A percentile compares a stretch with the other conserved stretches of the same genome.
Evolutionary conservation across 805 yeast species (phyloP).

Genomic region (Cephaloascus fragrans): DNA sequence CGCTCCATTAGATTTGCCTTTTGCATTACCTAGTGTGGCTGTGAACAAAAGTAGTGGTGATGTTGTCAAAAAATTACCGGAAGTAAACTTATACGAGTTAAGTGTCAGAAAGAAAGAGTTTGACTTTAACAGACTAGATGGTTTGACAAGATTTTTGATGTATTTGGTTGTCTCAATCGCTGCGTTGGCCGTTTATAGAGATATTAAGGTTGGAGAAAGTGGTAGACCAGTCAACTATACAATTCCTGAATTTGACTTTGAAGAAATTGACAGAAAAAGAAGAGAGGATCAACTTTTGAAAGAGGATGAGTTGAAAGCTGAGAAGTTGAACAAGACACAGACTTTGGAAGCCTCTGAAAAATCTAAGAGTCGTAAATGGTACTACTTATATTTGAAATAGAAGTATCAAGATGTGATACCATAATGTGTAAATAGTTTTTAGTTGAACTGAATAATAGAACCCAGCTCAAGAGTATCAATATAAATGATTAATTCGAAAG

Average conservation of each 20-base stretch:
- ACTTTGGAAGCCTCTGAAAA: background rate
- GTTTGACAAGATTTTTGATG: slow-evolving; percentile 43
- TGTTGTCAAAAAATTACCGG: slow-evolving; percentile 20
- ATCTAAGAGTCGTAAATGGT: slow-evolving; percentile 28
- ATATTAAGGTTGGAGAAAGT: slow-evolving; percentile 37
- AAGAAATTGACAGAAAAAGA: slow-evolving; percentile 9
- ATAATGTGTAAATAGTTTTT: too few relatives aligned
- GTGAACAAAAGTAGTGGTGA: slow-evolving; percentile 12
- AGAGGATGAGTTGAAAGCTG: too few relatives aligned
- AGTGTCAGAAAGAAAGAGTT: slow-evolving; percentile 33
- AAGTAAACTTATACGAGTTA: slow-evolving; percentile 32
- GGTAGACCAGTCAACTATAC: slow-evolving; percentile 28
- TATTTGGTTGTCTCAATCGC: slow-evolving; percentile 38
- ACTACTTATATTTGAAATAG: slow-evolving; percentile 39
- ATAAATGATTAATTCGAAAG: too few relatives aligned
- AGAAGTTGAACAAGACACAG: slow-evolving; percentile 7
- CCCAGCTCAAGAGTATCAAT: too few relatives aligned
- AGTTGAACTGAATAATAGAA: too few relatives aligned
- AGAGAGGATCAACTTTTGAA: slow-evolving; percentile 3
- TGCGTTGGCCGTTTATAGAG: slow-evolving; percentile 44
- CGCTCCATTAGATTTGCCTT: slow-evolving; percentile 55
- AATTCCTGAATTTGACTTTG: slow-evolving; percentile 26
- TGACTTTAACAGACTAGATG: slow-evolving; percentile 44
- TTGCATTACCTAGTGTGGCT: slow-evolving; percentile 28
- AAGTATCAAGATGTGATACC: too few relatives aligned